These are phyloP conservation scores for Candida peoriensis DNA, from an alignment of 805 yeast genomes.

Conservation along the genomic window DNA sequence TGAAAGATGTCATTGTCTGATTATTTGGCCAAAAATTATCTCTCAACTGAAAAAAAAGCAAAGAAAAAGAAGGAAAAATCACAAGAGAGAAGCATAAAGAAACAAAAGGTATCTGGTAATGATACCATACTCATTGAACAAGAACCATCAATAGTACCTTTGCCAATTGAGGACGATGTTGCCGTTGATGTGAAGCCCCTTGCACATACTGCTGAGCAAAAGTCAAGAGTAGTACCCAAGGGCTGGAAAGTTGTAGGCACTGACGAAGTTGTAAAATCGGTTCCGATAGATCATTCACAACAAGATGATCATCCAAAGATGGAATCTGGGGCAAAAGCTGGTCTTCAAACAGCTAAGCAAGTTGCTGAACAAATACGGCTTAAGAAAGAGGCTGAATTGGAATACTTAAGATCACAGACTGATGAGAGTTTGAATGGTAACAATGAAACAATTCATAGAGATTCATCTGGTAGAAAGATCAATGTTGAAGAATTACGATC, in stretches of 20 bases:
- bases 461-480: constrained; percentile 50
- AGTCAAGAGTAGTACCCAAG: constrained; percentile 3
- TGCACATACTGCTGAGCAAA: constrained; percentile 2
- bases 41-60: constrained; percentile 25
- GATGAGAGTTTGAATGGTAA: constrained; percentile 10
- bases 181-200: background rate
- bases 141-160: constrained; percentile 6
- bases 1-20: constrained; percentile 40
- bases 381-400: constrained; percentile 24
- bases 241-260: constrained; percentile 23
- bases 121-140: constrained; percentile 21
- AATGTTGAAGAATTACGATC: constrained; percentile 31
- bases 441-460: constrained; percentile 51
- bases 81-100: constrained; percentile 5
- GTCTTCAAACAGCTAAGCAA: constrained; percentile 43
- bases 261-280: constrained; percentile 7
- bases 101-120: too few species aligned
- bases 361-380: constrained; percentile 32
- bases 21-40: constrained; percentile 41
- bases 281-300: background rate
- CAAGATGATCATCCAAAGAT: constrained; percentile 9
- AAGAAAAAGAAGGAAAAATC: constrained; percentile 22
- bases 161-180: background rate
- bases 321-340: constrained; percentile 33
- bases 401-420: constrained; percentile 11